Percentiles rank a stretch among this genome's conserved stretches.
Conservation (phyloP, 768 basidiomycete genomes). For the Panellus pusillus region DNA sequence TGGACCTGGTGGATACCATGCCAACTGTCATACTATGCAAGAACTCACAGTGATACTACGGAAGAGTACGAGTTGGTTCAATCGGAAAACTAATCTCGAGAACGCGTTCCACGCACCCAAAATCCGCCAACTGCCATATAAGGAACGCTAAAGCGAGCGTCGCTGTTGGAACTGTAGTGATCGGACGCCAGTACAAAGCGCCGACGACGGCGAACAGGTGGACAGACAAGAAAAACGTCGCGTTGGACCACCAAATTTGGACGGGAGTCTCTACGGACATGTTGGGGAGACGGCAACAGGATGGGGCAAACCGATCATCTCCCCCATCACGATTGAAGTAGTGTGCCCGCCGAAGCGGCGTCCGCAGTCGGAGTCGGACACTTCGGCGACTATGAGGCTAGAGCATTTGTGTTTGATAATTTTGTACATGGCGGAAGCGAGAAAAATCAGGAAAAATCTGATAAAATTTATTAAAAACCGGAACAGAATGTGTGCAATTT, state of each 20-base stretch:
- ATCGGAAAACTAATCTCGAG: not conserved
- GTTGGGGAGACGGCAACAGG: not conserved
- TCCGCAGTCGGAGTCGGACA: no score
- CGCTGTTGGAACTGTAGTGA: conserved; percentile 36
- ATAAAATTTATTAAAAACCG: no score
- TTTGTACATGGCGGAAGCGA: no score
- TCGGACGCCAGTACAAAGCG: conserved; percentile 48
- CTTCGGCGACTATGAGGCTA: no score
- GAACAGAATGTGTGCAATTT: no score
- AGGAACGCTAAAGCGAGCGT: conserved; percentile 55
- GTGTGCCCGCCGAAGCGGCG: no score
- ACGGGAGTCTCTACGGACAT: no score
- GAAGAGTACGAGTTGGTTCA: not conserved
- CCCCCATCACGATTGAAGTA: no score
- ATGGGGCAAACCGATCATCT: no score
- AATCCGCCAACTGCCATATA: conserved; percentile 69
- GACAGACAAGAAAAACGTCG: conserved; percentile 52
- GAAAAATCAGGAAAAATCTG: no score
- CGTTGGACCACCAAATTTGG: conserved; percentile 61
- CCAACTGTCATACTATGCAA: not conserved
- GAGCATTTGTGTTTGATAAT: no score
- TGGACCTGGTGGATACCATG: not conserved
- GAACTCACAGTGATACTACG: conserved; percentile 50
- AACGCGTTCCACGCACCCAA: conserved; percentile 50
- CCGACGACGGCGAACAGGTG: conserved; percentile 62